Percentiles rank a stretch among this genome's conserved stretches.
phyloP scores from a whole-genome alignment of 306 rosid genomes.

The Argentina anserina region DNA sequence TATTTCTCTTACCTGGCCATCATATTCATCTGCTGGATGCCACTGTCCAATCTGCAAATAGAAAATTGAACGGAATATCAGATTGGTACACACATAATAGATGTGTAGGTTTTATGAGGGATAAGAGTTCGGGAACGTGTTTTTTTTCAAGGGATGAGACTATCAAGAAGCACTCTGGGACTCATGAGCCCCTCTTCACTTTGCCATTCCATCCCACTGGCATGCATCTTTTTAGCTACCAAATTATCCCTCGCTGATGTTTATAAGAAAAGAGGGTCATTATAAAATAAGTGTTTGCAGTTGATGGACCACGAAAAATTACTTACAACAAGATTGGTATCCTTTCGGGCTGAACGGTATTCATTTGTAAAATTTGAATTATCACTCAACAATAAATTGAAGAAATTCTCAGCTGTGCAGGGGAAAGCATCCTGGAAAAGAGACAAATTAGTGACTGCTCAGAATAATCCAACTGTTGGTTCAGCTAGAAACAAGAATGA shows the following conservation, averaged over 20 bases:
- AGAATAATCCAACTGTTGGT: slow-evolving; percentile 9
- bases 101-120: background rate
- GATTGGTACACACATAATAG: background rate
- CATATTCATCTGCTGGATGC: slow-evolving; percentile 88
- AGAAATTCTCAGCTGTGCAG: slow-evolving; percentile 75
- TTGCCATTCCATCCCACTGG: background rate
- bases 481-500: slow-evolving; percentile 15
- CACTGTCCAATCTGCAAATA: slow-evolving; percentile 85
- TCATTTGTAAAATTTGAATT: slow-evolving; percentile 59
- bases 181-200: background rate
- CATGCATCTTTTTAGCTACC: background rate
- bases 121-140: background rate
- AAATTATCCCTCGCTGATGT: background rate
- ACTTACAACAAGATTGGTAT: slow-evolving; percentile 87
- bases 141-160: background rate
- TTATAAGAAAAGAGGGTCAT: background rate
- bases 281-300: background rate
- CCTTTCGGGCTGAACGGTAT: slow-evolving; percentile 72
- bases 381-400: slow-evolving; percentile 58
- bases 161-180: background rate
- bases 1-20: slow-evolving; percentile 92
- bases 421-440: slow-evolving; percentile 73
- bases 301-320: background rate
- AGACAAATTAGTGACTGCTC: slow-evolving; percentile 29
- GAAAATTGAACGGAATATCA: slow-evolving; percentile 23